Conservation (phyloP, 495 filamentous ascomycete genomes). For the Neurospora sp. region DNA sequence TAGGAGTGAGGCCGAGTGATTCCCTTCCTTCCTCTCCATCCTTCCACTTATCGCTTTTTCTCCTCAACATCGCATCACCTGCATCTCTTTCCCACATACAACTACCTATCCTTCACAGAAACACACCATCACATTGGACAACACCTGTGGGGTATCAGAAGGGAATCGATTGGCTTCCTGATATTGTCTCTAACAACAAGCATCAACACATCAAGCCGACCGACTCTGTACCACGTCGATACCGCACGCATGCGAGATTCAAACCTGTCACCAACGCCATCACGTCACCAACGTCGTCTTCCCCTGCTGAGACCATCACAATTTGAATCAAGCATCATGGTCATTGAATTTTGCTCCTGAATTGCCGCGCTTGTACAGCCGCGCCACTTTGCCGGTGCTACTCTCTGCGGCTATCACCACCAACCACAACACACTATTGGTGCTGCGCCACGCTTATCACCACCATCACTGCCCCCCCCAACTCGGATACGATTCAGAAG, state of each 20-base stretch:
- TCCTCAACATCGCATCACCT: background rate
- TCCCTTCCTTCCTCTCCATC: background rate
- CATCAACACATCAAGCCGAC: background rate
- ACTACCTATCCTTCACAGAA: background rate
- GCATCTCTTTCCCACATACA: background rate
- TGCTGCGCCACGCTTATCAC: background rate
- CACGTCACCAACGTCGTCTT: background rate
- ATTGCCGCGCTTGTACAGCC: background rate
- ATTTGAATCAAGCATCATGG: background rate
- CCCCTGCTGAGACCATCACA: background rate
- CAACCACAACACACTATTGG: background rate
- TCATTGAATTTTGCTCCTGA: background rate
- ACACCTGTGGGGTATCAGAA: background rate
- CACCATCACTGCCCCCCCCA: background rate
- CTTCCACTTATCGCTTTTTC: conserved; percentile 1
- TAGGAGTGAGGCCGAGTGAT: conserved; percentile 1
- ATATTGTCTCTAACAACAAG: background rate
- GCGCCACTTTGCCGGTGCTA: background rate
- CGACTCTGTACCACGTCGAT: background rate
- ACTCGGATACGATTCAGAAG: background rate
- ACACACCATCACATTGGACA: background rate
- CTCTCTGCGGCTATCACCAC: background rate
- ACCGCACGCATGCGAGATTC: background rate
- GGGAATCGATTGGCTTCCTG: background rate
- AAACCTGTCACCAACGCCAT: background rate